phyloP scores from a whole-genome alignment of 139 green algal genomes.

The Tetradesmus lagerheimii region DNA sequence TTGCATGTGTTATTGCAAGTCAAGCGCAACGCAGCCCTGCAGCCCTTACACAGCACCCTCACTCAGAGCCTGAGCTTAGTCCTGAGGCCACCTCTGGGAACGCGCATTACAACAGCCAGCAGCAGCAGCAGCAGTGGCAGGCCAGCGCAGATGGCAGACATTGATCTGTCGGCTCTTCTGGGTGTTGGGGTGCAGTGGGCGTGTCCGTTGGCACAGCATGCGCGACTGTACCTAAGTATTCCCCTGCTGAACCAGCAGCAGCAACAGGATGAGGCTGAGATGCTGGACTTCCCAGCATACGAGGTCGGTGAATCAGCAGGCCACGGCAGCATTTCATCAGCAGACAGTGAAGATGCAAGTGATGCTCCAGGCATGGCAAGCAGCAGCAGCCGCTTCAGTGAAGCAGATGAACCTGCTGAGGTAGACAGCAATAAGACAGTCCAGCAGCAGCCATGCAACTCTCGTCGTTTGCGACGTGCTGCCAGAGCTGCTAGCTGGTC shows the following conservation, averaged over 20 bases:
- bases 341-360: not conserved
- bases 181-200: not conserved
- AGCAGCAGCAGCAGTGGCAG: conserved; percentile 4
- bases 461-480: not conserved
- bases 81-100: conserved; percentile 20
- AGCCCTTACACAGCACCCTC: conserved; percentile 9
- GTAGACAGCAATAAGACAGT: not conserved
- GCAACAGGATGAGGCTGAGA: conserved; percentile 3
- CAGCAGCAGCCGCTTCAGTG: not conserved
- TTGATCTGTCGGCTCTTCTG: not conserved
- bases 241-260: not conserved
- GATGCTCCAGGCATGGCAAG: not conserved
- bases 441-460: not conserved
- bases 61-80: conserved; percentile 66
- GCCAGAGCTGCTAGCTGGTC: not conserved
- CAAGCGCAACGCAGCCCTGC: not conserved
- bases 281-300: not conserved
- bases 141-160: not conserved
- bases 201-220: conserved; percentile 59
- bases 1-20: conserved; percentile 55
- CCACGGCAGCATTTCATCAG: not conserved
- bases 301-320: not conserved
- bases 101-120: not conserved
- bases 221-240: conserved; percentile 60
- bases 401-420: not conserved